Percentiles rank a stretch among this genome's conserved stretches.
Evolutionary conservation across 345 rosid species (phyloP).

Genomic region (Lenwebbia sp.): DNA sequence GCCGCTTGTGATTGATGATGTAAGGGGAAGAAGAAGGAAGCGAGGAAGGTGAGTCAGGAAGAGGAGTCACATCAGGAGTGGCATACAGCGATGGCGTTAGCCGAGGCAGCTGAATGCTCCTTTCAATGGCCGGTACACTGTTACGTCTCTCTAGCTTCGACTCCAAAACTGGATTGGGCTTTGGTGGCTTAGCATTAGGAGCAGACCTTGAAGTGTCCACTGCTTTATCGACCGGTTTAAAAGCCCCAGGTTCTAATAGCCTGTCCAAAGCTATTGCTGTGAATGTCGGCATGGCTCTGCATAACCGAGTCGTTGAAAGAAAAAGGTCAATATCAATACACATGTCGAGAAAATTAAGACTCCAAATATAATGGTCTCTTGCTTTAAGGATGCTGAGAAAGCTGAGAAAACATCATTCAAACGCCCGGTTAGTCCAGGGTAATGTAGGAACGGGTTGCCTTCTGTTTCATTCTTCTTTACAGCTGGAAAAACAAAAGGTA

Average conservation of each 20-base stretch:
- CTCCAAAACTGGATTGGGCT: slow-evolving; percentile 1
- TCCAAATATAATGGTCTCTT: neutral
- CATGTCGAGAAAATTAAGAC: neutral
- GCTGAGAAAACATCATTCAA: neutral
- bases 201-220: slow-evolving; percentile 13
- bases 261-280: slow-evolving; percentile 58
- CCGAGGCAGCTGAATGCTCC: slow-evolving; percentile 39
- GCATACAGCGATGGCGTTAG: slow-evolving; percentile 65
- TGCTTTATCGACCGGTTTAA: slow-evolving; percentile 31
- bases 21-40: slow-evolving; percentile 85
- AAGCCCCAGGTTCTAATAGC: slow-evolving; percentile 46
- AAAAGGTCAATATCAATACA: neutral
- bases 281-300: slow-evolving; percentile 80
- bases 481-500: neutral
- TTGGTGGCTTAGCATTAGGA: slow-evolving; percentile 25
- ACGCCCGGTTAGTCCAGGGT: neutral
- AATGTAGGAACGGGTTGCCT: neutral
- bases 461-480: neutral
- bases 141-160: slow-evolving; percentile 31
- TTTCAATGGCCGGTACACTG: slow-evolving; percentile 17
- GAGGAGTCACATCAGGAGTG: slow-evolving; percentile 60
- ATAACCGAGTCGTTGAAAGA: neutral
- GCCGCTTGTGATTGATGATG: slow-evolving; percentile 71
- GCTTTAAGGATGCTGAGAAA: neutral
- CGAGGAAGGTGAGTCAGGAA: slow-evolving; percentile 69